Evolutionary conservation across 345 rosid genomes (phyloP), one percentile per base, ranked within the genome.

Genomic region (Citrus trifoliata): DNA sequence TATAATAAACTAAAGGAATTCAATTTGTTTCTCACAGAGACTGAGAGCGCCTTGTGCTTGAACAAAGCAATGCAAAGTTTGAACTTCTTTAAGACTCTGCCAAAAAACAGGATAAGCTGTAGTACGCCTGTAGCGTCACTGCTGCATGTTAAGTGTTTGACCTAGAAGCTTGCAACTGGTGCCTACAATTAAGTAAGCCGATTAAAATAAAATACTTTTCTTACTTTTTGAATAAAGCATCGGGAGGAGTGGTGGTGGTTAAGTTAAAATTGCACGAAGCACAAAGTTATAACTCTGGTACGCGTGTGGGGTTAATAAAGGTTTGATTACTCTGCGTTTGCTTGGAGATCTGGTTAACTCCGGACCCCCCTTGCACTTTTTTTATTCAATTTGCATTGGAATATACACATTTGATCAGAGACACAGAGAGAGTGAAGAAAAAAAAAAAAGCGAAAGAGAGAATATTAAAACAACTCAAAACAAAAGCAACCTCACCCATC

Each of bases 301-400:
- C 79, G 88, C 88, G 83, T 82, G 87, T 82, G 87, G 85, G 81
- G 78, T 80, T 76, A n/a, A 59, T 65, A 86, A 67, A 40, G 61
- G 37, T 70, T 46, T 4, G 4, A 70, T 35, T 8, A 21, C 22
- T 30, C 24, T 46, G 19, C 38, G 51, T 56, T 76, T 81, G 82
- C 86, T 74, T 81, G 46, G 53, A 79, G 75, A 65, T 46, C 14
- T 46, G 51, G 51, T 46, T 2, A 42, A 46, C 51, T 46, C 51
- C 51, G 14, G 51, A 46, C 48, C 75, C 51, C 25, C 13, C 28
- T 6, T 2, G 3, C 3, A 1, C 19, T 61, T 28, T 42, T 70
- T 58, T 62, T 73, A 70, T 75, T 74, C 71, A 19, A 19, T 56
- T n/a, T 76, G 76, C 87, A 48, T 82, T 81, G 83, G 84, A 80